phyloP scores from a whole-genome alignment of 2,329 filamentous ascomycete genomes.

The Cladosporium cucumerinum region DNA sequence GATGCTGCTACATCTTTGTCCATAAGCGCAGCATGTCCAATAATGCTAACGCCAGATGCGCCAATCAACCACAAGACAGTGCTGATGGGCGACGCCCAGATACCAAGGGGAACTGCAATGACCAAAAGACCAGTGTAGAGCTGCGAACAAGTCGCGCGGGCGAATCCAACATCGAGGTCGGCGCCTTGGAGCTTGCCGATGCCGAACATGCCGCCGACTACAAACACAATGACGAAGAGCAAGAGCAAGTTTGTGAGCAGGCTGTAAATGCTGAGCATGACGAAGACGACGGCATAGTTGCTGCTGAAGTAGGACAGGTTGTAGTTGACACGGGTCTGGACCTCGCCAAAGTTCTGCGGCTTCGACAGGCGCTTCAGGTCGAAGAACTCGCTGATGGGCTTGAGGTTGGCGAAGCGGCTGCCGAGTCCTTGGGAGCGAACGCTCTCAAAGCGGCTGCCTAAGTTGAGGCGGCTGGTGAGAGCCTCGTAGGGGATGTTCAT shows the following conservation, averaged over 20 bases:
- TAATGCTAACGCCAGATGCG: constrained; percentile 86
- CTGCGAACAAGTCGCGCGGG: constrained; percentile 83
- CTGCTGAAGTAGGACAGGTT: constrained; percentile 96
- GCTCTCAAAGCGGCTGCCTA: constrained; percentile 78
- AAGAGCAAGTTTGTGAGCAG: constrained; percentile 82
- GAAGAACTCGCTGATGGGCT: constrained; percentile 87
- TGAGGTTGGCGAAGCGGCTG: constrained; percentile 86
- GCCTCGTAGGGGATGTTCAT: constrained; percentile 91
- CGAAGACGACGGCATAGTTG: constrained; percentile 93
- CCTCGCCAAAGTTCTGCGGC: constrained; percentile 83
- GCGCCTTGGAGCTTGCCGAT: constrained; percentile 87
- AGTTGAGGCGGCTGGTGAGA: constrained; percentile 84
- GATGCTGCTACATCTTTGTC: constrained; percentile 99
- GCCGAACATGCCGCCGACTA: constrained; percentile 80
- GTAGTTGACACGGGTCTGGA: constrained; percentile 92
- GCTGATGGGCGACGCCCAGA: constrained; percentile 78
- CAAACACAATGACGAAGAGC: constrained; percentile 88
- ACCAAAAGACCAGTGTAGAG: constrained; percentile 86
- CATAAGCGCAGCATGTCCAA: constrained; percentile 93
- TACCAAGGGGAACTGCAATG: constrained; percentile 76
- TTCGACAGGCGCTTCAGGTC: constrained; percentile 95
- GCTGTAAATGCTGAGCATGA: constrained; percentile 94
- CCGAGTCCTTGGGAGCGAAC: constrained; percentile 75
- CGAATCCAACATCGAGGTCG: constrained; percentile 80
- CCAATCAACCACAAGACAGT: constrained; percentile 95